Percentiles rank a stretch among this genome's conserved stretches.
Evolutionary conservation across 2,329 filamentous ascomycete genomes (phyloP).

Genomic region (Cladosporium sphaerospermum): DNA sequence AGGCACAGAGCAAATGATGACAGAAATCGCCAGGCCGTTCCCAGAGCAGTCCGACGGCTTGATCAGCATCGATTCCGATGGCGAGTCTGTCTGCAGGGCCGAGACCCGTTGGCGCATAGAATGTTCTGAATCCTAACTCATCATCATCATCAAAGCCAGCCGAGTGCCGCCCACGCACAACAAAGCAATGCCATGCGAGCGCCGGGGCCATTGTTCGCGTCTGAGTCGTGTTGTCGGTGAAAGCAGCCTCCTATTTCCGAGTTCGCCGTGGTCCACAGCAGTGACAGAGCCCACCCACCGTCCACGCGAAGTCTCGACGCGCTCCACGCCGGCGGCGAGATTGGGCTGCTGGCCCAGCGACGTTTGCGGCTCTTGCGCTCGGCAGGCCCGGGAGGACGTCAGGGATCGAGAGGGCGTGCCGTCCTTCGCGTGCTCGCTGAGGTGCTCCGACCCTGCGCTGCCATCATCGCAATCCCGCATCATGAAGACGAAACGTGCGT

Average conservation of each 20-base stretch:
- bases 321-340: conserved; percentile 4
- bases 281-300: neutral
- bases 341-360: neutral
- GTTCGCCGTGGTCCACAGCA: no score
- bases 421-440: neutral
- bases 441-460: neutral
- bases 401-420: conserved; percentile 1
- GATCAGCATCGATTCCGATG: neutral
- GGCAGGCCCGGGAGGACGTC: conserved; percentile 2
- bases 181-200: no score
- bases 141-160: no score
- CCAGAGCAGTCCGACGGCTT: neutral
- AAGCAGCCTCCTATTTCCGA: no score
- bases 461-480: neutral
- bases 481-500: neutral
- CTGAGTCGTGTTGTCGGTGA: no score
- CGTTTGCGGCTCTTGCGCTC: neutral
- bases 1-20: no score
- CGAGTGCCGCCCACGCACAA: no score
- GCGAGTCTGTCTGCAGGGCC: no score
- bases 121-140: no score
- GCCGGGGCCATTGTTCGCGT: no score
- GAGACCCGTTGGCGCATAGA: no score
- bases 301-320: conserved; percentile 3
- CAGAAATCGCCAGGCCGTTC: no score